phyloP scores from a whole-genome alignment of 495 filamentous ascomycete genomes.

The Corynascus novoguineensis region DNA sequence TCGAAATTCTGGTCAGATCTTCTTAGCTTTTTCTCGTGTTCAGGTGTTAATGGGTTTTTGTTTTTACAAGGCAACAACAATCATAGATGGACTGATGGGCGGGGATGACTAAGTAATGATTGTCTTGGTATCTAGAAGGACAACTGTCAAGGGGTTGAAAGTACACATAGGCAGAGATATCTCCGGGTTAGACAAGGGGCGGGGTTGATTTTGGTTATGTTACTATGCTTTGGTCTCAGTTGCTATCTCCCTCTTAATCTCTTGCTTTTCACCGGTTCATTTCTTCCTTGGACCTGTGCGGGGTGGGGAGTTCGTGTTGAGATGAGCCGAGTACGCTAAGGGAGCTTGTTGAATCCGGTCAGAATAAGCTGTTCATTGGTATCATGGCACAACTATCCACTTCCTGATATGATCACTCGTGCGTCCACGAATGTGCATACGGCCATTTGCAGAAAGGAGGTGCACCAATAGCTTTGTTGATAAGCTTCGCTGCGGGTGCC shows the following conservation, averaged over 20 bases:
- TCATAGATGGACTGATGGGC: not conserved
- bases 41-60: not conserved
- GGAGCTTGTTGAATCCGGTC: too few relatives aligned
- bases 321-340: too few relatives aligned
- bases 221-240: not conserved
- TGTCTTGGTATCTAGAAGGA: not conserved
- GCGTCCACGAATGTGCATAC: too few relatives aligned
- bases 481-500: too few relatives aligned
- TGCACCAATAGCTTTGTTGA: too few relatives aligned
- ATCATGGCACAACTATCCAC: too few relatives aligned
- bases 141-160: not conserved
- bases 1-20: not conserved
- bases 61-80: not conserved
- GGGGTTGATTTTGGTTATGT: not conserved
- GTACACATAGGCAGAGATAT: not conserved
- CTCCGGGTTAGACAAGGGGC: constrained; percentile 1
- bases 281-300: not conserved
- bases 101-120: not conserved
- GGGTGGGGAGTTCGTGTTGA: too few relatives aligned
- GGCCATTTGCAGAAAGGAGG: too few relatives aligned
- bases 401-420: too few relatives aligned
- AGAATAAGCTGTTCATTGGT: too few relatives aligned
- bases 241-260: not conserved
- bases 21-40: not conserved
- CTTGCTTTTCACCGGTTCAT: not conserved